Evolutionary conservation across 129 eudicot species (phyloP).

Genomic region (Oenanthe sinensis): DNA sequence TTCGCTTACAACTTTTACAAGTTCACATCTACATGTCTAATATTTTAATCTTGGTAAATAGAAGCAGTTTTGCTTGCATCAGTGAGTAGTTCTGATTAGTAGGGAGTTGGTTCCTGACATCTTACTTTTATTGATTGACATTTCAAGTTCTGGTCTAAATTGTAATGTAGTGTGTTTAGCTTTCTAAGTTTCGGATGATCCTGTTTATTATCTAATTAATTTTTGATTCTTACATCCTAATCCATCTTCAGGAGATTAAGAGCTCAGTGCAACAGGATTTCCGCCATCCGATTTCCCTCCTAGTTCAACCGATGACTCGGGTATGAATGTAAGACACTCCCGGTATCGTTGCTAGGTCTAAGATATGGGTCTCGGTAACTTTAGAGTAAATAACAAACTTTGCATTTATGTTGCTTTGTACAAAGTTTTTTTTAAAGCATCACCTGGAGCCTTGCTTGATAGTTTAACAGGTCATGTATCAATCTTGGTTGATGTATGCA

Average conservation of each 20-base stretch:
- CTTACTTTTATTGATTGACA: background rate
- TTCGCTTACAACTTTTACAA: too few relatives aligned
- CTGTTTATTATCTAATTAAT: background rate
- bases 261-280: constrained; percentile 77
- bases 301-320: constrained; percentile 98
- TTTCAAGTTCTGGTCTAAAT: background rate
- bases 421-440: background rate
- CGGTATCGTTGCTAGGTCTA: background rate
- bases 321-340: constrained; percentile 18
- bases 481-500: background rate
- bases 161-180: background rate
- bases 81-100: background rate
- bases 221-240: background rate
- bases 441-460: background rate
- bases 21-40: background rate
- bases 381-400: background rate
- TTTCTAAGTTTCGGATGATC: background rate
- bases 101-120: background rate
- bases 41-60: background rate
- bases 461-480: background rate
- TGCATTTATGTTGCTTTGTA: background rate
- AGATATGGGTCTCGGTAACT: background rate
- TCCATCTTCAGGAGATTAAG: constrained; percentile 55
- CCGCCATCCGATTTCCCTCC: constrained; percentile 93
- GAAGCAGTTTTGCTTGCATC: background rate